Percentiles rank a stretch among this genome's conserved stretches.
phyloP scores from a whole-genome alignment of 306 rosid genomes.

The Cercis canadensis region DNA sequence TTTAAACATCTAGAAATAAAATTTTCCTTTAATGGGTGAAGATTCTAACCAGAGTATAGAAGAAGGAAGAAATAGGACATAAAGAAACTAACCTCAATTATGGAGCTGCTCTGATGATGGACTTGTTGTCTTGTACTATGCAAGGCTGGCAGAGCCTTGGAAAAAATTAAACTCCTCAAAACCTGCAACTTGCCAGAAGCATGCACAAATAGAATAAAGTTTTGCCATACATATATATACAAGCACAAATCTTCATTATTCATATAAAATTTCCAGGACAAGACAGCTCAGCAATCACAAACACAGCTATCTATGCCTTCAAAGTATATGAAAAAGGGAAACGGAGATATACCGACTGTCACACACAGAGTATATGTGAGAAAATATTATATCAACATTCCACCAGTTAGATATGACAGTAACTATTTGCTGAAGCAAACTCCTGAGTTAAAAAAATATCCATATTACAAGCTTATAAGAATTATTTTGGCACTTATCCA shows the following conservation, averaged over 20 bases:
- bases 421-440: conserved; percentile 8
- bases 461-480: background rate
- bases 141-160: conserved; percentile 49
- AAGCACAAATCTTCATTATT: background rate
- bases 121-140: conserved; percentile 61
- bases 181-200: conserved; percentile 54
- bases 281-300: background rate
- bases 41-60: conserved; percentile 13
- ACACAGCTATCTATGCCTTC: background rate
- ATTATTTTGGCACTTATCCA: background rate
- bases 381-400: background rate
- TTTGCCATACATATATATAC: conserved; percentile 1
- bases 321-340: background rate
- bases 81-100: conserved; percentile 64
- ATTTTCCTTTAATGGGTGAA: background rate
- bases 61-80: conserved; percentile 6
- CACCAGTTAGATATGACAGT: background rate
- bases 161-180: conserved; percentile 48
- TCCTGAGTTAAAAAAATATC: background rate
- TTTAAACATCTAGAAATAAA: background rate
- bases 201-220: conserved; percentile 1
- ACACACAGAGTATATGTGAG: background rate
- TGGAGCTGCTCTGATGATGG: conserved; percentile 82
- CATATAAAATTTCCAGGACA: background rate
- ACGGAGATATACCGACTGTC: background rate